Evolutionary conservation across 2,329 filamentous ascomycete species (phyloP), one percentile per base, ranked within the genome.

Genomic region (Colletotrichum viniferum): DNA sequence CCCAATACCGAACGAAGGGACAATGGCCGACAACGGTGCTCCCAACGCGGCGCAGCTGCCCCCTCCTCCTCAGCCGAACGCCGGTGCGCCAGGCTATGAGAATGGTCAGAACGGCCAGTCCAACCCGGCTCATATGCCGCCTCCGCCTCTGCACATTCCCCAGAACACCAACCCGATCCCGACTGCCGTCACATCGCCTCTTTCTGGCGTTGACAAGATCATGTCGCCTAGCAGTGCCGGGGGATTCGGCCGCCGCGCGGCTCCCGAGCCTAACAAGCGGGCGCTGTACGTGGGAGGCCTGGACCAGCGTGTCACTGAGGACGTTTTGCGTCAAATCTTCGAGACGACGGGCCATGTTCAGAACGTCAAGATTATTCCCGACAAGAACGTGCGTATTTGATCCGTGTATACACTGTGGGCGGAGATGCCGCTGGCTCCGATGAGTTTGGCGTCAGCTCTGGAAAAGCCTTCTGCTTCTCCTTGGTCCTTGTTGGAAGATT

Each of bases 361-460:
- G 87, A 98, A 95, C 83, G 97, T 99, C 84, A 99, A 99, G 90
- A 98, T 99, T 83, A 99, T 99, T 84, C 97, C 97, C 68, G 97
- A 99, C 90, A 99, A 99, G 91, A 99, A 98, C 87, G 96, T 98
- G 88, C 91, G 95, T 92, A 77, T 14, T 24, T 36, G 30, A 34
- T 24, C 34, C 24, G 12, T 32, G 36, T 28, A 18, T 32, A 24
- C 6, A 34, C 16, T 28, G 26, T 26, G n/a, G 36, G 13, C 67
- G 16, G 16, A 28, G 24, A 48, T 52, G 55, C 32, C 13, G 24
- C n/a, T 36, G 30, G 61, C 60, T 65, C 34, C 30, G 26, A 26
- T 21, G 34, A 58, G 24, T 36, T 10, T 21, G 26, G 21, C 12
- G 18, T 34, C 16, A 28, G 26, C 26, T 58, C n/a, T 70, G 5